A percentile compares a stretch with the other conserved stretches of the same genome.
Conservation (phyloP, 331 rosid species). For the Erythrophleum ivorense region DNA sequence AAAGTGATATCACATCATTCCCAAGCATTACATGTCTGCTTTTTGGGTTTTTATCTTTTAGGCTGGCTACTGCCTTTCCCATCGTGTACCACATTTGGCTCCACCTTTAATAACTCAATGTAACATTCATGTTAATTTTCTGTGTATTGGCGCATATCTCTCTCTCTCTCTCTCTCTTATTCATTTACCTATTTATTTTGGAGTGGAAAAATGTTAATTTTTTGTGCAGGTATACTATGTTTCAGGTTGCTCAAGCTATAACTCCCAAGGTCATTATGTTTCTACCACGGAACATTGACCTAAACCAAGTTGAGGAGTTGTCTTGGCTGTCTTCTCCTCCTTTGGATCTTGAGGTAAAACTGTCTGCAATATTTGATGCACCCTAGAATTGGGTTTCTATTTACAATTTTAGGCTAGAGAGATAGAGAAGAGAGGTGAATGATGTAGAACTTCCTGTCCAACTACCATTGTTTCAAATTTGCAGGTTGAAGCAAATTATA, state of each 20-base stretch:
- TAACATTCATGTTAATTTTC: not conserved
- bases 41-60: not conserved
- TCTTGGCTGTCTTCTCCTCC: conserved; percentile 56
- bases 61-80: not conserved
- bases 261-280: conserved; percentile 47
- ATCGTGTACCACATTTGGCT: not conserved
- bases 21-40: not conserved
- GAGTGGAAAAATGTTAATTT: not conserved
- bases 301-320: conserved; percentile 42
- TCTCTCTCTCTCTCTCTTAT: not conserved
- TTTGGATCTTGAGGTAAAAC: conserved; percentile 39
- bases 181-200: not conserved
- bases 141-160: not conserved
- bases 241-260: conserved; percentile 47
- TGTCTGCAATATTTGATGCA: not conserved
- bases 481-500: conserved; percentile 48
- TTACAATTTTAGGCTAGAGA: not conserved
- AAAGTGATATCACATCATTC: not conserved
- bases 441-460: not conserved
- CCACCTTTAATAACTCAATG: not conserved
- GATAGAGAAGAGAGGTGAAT: not conserved
- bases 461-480: not conserved
- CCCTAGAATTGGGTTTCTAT: not conserved
- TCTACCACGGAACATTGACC: conserved; percentile 47
- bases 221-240: conserved; percentile 36